Evolutionary conservation across 1,284 basidiomycete genomes (phyloP), one percentile per base, ranked within the genome.

Genomic region (Ustilago loliicola): DNA sequence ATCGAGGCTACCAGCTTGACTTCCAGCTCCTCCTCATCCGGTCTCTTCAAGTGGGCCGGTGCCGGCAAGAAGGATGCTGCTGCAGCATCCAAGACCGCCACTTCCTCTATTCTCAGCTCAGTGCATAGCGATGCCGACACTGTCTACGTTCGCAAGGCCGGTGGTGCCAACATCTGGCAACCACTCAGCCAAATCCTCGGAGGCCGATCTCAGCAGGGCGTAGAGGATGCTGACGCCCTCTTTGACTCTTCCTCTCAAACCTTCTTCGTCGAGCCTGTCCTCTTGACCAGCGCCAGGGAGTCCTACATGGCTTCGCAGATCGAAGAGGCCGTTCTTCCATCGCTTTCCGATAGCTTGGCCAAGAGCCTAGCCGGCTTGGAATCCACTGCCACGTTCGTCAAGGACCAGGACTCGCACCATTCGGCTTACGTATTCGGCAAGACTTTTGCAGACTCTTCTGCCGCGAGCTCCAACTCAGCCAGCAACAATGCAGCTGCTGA

Each of bases 241-340:
- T 48, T 72, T 50, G 52, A 56, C 25, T 21, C 72, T 19, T 56
- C 63, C 1, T 47, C 64, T n/a, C 63, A 65, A 25, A 60, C 61
- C 23, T 80, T 72, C 67, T 56, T 76, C 40, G 58, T 82, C 66
- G 77, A 82, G 69, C 79, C 80, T 25, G 70, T 82, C 36, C 61
- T 80, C 30, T 30, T 82, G 45, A 78, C 76, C 30, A 72, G 80
- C 66, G 77, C 80, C 11, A 66, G 71, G 27, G 67, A 74, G 38
- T 67, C 68, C 40, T 62, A 51, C 59, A 54, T 64, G 55, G 56
- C 61, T 17, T 60, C 66, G 17, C 64, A 64, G 45, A 56, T 73
- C 34, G 55, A 73, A n/a, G 42, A 73, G 0, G 48, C 71, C 25
- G 15, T 77, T 30, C 67, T 77, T 8, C 64, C 71, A 27, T 32